Percentiles rank a stretch among this genome's conserved stretches.
phyloP scores from a whole-genome alignment of 768 basidiomycete genomes.

The Suillus plorans region DNA sequence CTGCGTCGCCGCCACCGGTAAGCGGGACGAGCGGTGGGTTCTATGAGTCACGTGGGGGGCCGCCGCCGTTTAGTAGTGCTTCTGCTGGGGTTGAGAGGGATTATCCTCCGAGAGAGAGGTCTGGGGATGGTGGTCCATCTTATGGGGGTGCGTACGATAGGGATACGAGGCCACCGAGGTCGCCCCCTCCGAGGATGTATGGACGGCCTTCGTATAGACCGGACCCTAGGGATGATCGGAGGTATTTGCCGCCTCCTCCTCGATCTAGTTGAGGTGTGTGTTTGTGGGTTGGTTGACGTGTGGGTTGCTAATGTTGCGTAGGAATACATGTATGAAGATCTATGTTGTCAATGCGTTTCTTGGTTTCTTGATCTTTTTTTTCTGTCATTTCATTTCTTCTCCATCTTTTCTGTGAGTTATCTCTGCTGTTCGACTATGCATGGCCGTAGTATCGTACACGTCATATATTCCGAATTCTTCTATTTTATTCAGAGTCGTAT shows the following conservation, averaged over 20 bases:
- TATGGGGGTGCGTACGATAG: conserved; percentile 39
- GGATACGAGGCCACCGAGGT: conserved; percentile 27
- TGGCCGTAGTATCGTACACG: background rate
- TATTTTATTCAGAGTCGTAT: background rate
- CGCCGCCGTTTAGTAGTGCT: conserved; percentile 17
- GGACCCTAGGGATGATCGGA: conserved; percentile 35
- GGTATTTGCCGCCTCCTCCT: conserved; percentile 35
- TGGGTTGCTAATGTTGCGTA: background rate
- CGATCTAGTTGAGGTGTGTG: background rate
- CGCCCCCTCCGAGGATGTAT: conserved; percentile 18
- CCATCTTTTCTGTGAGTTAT: background rate
- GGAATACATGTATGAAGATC: background rate
- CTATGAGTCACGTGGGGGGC: conserved; percentile 30
- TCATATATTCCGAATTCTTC: background rate
- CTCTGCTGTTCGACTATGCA: background rate
- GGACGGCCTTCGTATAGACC: conserved; percentile 15
- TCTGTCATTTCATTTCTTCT: background rate
- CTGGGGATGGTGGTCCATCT: conserved; percentile 16
- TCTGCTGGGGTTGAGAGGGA: conserved; percentile 34
- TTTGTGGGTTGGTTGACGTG: background rate
- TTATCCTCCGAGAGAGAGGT: conserved; percentile 25
- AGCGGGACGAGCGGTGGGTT: conserved; percentile 25
- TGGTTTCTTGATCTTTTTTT: background rate
- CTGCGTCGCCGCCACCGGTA: conserved; percentile 23
- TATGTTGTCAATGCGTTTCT: background rate